Percentiles rank a stretch among this genome's conserved stretches.
These are phyloP conservation scores for Esteya vermicola DNA, from an alignment of 2,329 filamentous ascomycete genomes.

Conservation along the genomic window DNA sequence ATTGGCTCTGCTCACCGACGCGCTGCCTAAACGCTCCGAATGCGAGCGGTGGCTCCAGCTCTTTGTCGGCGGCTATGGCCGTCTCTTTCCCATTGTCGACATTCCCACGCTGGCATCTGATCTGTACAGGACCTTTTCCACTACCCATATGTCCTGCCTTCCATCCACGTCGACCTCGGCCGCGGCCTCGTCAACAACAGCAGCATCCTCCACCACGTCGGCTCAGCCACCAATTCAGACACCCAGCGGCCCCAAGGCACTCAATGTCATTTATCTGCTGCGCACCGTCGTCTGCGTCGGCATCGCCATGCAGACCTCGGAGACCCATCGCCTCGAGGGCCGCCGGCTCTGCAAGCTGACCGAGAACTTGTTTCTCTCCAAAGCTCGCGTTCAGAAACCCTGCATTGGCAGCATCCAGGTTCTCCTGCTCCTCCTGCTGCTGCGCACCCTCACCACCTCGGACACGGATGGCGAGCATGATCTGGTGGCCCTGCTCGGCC, in stretches of 20 bases:
- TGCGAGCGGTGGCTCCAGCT: too few relatives aligned
- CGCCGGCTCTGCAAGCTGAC: conserved; percentile 3
- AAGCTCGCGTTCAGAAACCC: conserved; percentile 1
- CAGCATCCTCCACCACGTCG: not conserved
- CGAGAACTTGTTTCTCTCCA: conserved; percentile 1
- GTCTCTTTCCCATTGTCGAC: too few relatives aligned
- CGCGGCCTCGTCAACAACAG: conserved; percentile 1
- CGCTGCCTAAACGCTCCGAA: too few relatives aligned
- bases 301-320: conserved; percentile 6
- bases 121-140: too few relatives aligned
- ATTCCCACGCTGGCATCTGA: too few relatives aligned
- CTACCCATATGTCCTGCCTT: too few relatives aligned
- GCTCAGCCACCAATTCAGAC: not conserved
- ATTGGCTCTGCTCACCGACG: not conserved
- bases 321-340: conserved; percentile 3
- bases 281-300: conserved; percentile 1
- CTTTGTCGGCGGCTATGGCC: too few relatives aligned
- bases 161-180: too few relatives aligned
- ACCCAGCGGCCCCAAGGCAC: not conserved
- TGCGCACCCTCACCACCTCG: conserved; percentile 1
- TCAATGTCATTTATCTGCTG: conserved; percentile 2
- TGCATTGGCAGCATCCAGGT: conserved; percentile 4
- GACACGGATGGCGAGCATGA: conserved; percentile 4
- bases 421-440: conserved; percentile 2
- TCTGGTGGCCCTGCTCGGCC: not conserved